These are phyloP conservation scores for Brassica carinata DNA, from an alignment of 345 rosid genomes.

Conservation along the genomic window DNA sequence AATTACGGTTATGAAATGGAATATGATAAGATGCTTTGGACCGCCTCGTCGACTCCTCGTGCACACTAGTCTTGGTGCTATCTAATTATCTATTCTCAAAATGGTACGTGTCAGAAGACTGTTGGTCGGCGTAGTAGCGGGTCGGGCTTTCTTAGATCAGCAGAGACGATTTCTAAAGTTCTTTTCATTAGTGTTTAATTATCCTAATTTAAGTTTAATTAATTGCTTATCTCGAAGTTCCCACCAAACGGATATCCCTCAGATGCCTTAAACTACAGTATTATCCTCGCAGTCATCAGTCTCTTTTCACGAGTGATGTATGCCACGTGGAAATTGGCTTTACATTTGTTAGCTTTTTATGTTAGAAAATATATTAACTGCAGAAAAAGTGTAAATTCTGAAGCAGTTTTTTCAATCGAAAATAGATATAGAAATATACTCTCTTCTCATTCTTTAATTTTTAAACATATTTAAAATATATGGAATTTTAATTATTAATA, in stretches of 20 bases:
- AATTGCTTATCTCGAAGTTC: slow-evolving; percentile 21
- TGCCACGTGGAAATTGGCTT: slow-evolving; percentile 17
- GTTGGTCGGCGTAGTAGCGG: slow-evolving; percentile 26
- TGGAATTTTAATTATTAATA: neutral
- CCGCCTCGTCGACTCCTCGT: slow-evolving; percentile 38
- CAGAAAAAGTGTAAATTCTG: neutral
- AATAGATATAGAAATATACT: neutral
- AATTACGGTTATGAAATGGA: neutral
- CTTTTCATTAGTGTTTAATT: neutral
- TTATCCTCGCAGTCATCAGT: slow-evolving; percentile 17
- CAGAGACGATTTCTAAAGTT: slow-evolving; percentile 28
- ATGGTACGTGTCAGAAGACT: slow-evolving; percentile 16
- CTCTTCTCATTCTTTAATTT: neutral
- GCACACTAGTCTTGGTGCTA: slow-evolving; percentile 29
- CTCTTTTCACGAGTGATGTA: neutral
- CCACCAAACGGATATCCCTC: slow-evolving; percentile 32
- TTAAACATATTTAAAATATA: neutral
- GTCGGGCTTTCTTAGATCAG: slow-evolving; percentile 31
- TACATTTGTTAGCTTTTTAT: neutral
- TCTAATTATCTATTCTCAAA: slow-evolving; percentile 11
- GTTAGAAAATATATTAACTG: neutral
- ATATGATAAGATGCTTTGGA: slow-evolving; percentile 24
- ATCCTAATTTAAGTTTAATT: neutral
- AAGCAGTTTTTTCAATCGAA: neutral
- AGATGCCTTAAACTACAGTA: neutral